These are phyloP conservation scores for Sphaerostilbella broomeana DNA, from an alignment of 2,329 filamentous ascomycete species.

Conservation along the genomic window DNA sequence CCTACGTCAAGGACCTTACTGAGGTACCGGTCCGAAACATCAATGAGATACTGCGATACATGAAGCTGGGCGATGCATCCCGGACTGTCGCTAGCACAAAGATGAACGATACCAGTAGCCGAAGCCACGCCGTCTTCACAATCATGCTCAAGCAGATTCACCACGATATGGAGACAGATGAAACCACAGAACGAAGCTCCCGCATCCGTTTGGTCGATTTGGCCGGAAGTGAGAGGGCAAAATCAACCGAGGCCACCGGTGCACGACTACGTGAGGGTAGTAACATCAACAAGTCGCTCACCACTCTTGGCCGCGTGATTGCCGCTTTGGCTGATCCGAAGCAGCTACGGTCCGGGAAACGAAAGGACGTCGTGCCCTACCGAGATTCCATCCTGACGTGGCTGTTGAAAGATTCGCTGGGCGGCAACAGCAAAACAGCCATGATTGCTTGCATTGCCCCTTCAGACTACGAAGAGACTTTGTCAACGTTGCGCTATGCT, in stretches of 20 bases:
- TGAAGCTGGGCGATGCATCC: constrained; percentile 82
- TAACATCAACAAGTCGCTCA: constrained; percentile 98
- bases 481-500: constrained; percentile 92
- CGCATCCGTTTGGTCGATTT: constrained; percentile 93
- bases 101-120: constrained; percentile 98
- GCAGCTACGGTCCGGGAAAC: constrained; percentile 48
- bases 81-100: constrained; percentile 90
- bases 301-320: constrained; percentile 91
- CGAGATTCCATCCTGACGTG: constrained; percentile 78
- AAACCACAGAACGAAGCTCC: constrained; percentile 90
- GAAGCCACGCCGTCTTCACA: constrained; percentile 95
- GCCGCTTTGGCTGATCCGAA: constrained; percentile 76
- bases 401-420: constrained; percentile 91
- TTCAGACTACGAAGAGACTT: constrained; percentile 92
- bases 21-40: constrained; percentile 87
- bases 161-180: constrained; percentile 93
- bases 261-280: constrained; percentile 85
- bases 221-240: constrained; percentile 89
- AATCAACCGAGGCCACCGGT: constrained; percentile 90
- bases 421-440: constrained; percentile 95
- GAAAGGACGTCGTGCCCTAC: constrained; percentile 71
- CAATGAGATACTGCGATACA: constrained; percentile 78
- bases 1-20: constrained; percentile 93
- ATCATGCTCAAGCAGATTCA: constrained; percentile 98
- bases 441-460: constrained; percentile 99